Conservation (phyloP, 75 land plant species). For the Isoetes taiwanensis region DNA sequence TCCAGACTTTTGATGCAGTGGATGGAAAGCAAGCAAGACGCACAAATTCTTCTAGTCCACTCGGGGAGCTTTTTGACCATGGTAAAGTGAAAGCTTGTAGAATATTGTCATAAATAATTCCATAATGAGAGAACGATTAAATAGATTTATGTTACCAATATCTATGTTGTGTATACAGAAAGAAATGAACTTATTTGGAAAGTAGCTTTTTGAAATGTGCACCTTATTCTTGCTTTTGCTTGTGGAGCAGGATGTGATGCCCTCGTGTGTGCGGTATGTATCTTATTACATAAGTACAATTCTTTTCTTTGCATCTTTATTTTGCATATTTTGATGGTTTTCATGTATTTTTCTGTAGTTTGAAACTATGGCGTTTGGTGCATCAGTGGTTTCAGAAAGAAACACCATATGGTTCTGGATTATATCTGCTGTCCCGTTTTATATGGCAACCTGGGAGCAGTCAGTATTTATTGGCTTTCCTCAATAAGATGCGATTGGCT, state of each 20-base stretch:
- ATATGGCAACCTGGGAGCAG: constrained; percentile 98
- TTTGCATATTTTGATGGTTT: no score
- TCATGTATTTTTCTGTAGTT: constrained; percentile 47
- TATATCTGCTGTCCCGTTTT: constrained; percentile 81
- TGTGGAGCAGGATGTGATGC: constrained; percentile 95
- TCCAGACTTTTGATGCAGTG: constrained; percentile 99
- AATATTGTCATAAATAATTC: no score
- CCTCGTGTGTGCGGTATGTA: constrained; percentile 88
- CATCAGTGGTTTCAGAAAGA: constrained; percentile 78
- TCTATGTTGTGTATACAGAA: no score
- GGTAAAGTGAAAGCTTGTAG: no score
- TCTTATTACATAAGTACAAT: no score
- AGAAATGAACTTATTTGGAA: no score
- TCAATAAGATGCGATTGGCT: not conserved
- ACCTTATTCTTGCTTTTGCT: no score
- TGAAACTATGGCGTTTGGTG: constrained; percentile 83
- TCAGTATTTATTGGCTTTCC: constrained; percentile 22
- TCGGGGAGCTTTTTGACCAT: constrained; percentile 99
- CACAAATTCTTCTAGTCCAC: constrained; percentile 94
- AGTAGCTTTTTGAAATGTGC: no score
- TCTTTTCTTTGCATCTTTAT: no score
- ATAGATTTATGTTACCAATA: no score
- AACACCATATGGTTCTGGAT: constrained; percentile 76
- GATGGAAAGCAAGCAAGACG: constrained; percentile 99
- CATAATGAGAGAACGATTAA: no score